Base-by-base conservation (phyloP, 345 rosid genomes). In the Populus alba region DNA sequence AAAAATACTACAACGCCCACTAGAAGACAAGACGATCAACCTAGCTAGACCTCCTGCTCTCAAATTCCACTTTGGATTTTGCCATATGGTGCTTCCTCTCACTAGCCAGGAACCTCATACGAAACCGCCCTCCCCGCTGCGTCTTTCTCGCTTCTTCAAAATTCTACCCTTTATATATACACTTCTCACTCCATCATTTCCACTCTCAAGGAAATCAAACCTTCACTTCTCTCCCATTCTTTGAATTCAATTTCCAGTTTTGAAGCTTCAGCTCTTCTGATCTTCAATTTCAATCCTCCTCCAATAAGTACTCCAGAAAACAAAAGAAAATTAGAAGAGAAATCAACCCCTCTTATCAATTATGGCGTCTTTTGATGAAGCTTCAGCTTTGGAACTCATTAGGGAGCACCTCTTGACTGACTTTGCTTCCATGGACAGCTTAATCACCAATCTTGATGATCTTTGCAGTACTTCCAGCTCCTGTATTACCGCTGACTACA, bases 331-430 rank as follows among this genome's bases (percentile, higher is more conserved):
- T 33, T 33, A 66, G 9, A 20, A 3, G 20, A 53, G 18, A 33
- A 22, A 5, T 17, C 11, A 33, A 4, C 7, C 27, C 3, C 6
- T 66, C 69, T 33, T 33, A 8, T 12, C 29, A 3, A 1, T 38
- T 31, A 85, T 83, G 88, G 89, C 79, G 4, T 76, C 66, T 53
- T 23, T 15, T 1, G 59, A 83, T 67, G 95, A 92, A 69, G 41
- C 82, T 69, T 85, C 88, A 25, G 68, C 90, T 62, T 79, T 92
- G 66, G 92, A 92, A 59, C 84, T 78, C 79, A 91, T 92, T 8
- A 87, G 85, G 78, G 88, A 88, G 41, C 93, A 91, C 83, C 95
- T 91, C 68, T 84, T 89, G 74, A 81, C 85, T 38, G 97, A 89
- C 74, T 89, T 77, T 63, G 18, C 81, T 75, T 82, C 91, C 72